phyloP scores from a whole-genome alignment of 495 filamentous ascomycete species.

The Schizothecium vesticola region DNA sequence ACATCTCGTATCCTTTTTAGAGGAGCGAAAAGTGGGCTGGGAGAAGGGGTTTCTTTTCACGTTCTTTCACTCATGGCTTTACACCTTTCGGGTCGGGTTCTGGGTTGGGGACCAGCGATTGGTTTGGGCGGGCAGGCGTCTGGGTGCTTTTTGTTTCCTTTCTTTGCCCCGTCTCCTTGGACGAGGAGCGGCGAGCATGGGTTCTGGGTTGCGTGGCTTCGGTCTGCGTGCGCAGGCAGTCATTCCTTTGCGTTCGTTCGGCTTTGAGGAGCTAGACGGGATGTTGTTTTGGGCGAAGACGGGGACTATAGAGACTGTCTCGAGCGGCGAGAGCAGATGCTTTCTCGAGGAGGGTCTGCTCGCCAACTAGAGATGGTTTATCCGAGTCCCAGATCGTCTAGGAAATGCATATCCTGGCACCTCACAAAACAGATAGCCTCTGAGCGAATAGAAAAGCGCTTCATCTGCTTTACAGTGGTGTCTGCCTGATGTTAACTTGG shows the following conservation, averaged over 20 bases:
- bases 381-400: background rate
- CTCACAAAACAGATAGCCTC: background rate
- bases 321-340: no score
- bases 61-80: background rate
- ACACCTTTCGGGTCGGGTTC: background rate
- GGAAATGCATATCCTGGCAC: background rate
- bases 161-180: background rate
- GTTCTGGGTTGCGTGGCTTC: background rate
- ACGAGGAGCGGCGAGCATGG: background rate
- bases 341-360: background rate
- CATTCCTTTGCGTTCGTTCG: background rate
- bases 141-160: background rate
- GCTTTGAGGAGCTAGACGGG: background rate
- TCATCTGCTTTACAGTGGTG: background rate
- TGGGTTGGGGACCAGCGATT: background rate
- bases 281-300: background rate
- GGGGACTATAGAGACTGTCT: background rate
- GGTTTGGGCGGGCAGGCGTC: background rate
- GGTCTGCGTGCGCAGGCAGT: background rate
- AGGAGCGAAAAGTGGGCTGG: background rate
- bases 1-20: background rate
- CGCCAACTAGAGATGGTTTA: background rate
- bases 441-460: background rate
- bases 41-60: background rate
- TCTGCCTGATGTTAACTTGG: background rate